Base-by-base conservation (phyloP, 2,329 filamentous ascomycete species). In the Sporothrix pseudoabietina region DNA sequence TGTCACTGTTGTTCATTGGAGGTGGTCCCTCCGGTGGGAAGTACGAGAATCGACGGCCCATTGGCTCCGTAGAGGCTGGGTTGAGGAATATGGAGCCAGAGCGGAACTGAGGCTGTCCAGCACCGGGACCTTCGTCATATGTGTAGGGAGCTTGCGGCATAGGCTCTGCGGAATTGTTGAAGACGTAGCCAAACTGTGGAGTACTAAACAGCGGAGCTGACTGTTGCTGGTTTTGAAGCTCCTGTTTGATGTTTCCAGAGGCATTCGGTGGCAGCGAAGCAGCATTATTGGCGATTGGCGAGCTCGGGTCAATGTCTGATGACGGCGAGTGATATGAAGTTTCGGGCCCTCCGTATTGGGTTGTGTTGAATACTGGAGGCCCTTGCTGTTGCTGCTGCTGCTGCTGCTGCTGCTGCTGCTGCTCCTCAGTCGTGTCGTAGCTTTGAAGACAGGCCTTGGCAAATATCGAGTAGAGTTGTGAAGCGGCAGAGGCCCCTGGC, bases 401-500 rank as follows among this genome's bases (percentile, higher is more conserved):
- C 16, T 73, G 80, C 80, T 49, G 66, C 32, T 26, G 72, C 70
- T 32, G 65, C n/a, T 30, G 63, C 16, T 73, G 80, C 80, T 47
- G 79, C 81, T 81, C 84, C 54, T 87, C 83, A 32, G 85, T 85
- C 8, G 84, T 88, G 75, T 94, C 91, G 81, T 97, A 99, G 77
- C 94, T 94, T 80, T 93, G 94, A 78, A 98, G 85, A 78, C 94
- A 97, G 14, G 94, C 94, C 73, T 88, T 89, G 66, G 95, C 91
- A 69, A 99, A 89, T 76, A 93, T 94, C n/a, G 88, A 86, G 79
- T 98, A 98, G 14, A 98, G 87, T 77, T 96, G 89, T 10, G 93
- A 90, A 3, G 94, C 94, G 19, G 94, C 92, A 54, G 90, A 88
- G 1, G 95, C 94, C 12, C 95, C 96, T 0, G 96, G 96, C 96